phyloP scores from a whole-genome alignment of 208 protist genomes.

The Angomonas deanei region DNA sequence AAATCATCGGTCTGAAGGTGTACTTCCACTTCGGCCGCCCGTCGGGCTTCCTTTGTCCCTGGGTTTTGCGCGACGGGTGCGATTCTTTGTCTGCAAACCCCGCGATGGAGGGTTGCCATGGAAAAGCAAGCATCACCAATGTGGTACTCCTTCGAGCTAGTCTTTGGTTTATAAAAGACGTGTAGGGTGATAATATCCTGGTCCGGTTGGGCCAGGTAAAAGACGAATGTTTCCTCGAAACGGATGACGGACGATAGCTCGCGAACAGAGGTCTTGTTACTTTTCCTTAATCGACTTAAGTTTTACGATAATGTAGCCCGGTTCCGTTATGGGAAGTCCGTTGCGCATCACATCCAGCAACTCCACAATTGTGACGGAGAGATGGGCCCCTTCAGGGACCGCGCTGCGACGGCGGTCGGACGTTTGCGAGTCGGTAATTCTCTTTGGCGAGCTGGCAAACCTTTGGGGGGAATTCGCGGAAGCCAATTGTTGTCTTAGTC shows the following conservation, averaged over 20 bases:
- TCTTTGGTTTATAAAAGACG: conserved; percentile 79
- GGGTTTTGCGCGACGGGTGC: conserved; percentile 78
- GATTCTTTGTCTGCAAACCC: conserved; percentile 63
- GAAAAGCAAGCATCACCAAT: conserved; percentile 83
- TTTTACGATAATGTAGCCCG: conserved; percentile 78
- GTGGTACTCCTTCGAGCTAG: conserved; percentile 60
- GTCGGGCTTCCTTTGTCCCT: conserved; percentile 55
- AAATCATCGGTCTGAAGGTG: conserved; percentile 83
- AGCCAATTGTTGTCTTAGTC: conserved; percentile 17
- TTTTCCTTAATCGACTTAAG: conserved; percentile 89
- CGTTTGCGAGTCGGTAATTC: conserved; percentile 30
- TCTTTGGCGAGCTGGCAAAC: conserved; percentile 10
- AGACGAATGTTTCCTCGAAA: conserved; percentile 83
- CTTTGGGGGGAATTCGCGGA: conserved; percentile 5
- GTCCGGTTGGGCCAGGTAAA: conserved; percentile 83
- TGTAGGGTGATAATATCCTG: conserved; percentile 88
- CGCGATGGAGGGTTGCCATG: conserved; percentile 74
- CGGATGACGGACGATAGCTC: conserved; percentile 59
- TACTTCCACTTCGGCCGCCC: conserved; percentile 64
- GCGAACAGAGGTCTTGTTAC: conserved; percentile 83
- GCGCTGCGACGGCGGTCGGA: conserved; percentile 56
- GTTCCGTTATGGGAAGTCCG: conserved; percentile 56
- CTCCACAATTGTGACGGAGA: conserved; percentile 75
- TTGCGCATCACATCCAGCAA: conserved; percentile 58
- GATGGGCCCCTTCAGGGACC: conserved; percentile 72